Evolutionary conservation across 2,329 filamentous ascomycete species (phyloP).

Genomic region (Mariannaea sp.): DNA sequence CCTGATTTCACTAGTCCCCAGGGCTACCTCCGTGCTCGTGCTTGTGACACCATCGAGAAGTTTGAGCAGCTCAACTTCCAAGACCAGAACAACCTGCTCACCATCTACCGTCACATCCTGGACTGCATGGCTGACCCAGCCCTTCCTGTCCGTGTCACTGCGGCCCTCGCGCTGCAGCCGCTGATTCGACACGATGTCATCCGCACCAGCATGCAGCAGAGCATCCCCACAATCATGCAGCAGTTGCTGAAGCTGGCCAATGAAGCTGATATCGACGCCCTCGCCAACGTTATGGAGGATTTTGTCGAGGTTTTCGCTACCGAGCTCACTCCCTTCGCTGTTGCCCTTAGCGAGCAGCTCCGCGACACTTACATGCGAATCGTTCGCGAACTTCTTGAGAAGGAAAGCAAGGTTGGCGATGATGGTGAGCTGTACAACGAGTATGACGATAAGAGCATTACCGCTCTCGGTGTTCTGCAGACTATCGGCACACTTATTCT

Average conservation of each 20-base stretch:
- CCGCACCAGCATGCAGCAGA: constrained; percentile 92
- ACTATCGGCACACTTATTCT: constrained; percentile 97
- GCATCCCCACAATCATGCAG: constrained; percentile 99
- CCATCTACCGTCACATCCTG: constrained; percentile 95
- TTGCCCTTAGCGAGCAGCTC: constrained; percentile 92
- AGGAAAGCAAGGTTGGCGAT: constrained; percentile 76
- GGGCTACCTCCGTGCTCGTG: constrained; percentile 90
- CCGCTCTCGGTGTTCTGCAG: constrained; percentile 91
- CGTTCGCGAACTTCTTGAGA: constrained; percentile 86
- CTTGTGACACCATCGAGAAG: constrained; percentile 97
- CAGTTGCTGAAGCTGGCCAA: constrained; percentile 96
- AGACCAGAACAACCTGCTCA: constrained; percentile 91
- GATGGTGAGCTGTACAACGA: constrained; percentile 84
- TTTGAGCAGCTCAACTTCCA: constrained; percentile 98
- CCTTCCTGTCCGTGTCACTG: constrained; percentile 91
- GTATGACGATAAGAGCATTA: constrained; percentile 99
- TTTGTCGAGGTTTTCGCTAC: constrained; percentile 99
- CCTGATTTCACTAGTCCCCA: constrained; percentile 93
- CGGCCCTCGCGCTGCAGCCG: constrained; percentile 90
- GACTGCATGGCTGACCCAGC: constrained; percentile 96
- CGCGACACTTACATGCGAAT: constrained; percentile 96
- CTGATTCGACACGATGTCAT: constrained; percentile 96
- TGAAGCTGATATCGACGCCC: constrained; percentile 94
- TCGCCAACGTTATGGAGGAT: constrained; percentile 99
- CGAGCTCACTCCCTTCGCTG: constrained; percentile 94